Conservation (phyloP, 225 moss, liverwort and hornwort genomes). For the Straminergon stramineum region DNA sequence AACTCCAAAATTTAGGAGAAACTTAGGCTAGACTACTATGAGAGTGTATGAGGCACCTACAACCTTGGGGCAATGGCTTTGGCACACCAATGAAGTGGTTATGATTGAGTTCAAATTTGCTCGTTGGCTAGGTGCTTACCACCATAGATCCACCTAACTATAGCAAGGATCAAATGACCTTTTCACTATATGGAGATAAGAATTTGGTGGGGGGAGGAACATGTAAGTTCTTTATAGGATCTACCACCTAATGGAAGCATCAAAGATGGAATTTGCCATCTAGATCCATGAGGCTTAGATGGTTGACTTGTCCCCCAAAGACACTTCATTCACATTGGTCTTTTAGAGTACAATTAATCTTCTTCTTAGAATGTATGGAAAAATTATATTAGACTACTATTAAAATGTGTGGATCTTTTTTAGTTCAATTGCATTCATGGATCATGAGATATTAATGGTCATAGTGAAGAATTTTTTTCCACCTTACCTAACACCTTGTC, state of each 20-base stretch:
- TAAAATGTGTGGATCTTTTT: neutral
- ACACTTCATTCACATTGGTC: neutral
- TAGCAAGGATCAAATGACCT: neutral
- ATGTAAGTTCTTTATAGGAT: neutral
- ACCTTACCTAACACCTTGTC: too few species aligned
- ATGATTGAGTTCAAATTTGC: fast-evolving
- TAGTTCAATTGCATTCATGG: neutral
- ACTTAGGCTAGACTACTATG: neutral
- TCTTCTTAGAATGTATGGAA: too few species aligned
- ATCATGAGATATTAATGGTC: too few species aligned
- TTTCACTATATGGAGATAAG: fast-evolving
- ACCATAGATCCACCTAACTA: neutral
- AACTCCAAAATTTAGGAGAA: neutral
- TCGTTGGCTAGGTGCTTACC: neutral
- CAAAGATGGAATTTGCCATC: too few species aligned
- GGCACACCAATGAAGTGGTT: fast-evolving
- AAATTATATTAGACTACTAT: neutral
- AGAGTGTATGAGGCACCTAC: neutral
- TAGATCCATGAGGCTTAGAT: too few species aligned
- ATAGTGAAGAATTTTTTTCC: too few species aligned
- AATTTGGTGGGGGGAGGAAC: fast-evolving
- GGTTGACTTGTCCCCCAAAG: too few species aligned
- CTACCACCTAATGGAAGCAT: neutral
- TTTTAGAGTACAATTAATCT: fast-evolving
- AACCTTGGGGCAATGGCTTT: neutral